A percentile compares a stretch with the other conserved stretches of the same genome.
These are phyloP conservation scores for Didymella pomorum DNA, from an alignment of 2,329 filamentous ascomycete species.

Conservation along the genomic window DNA sequence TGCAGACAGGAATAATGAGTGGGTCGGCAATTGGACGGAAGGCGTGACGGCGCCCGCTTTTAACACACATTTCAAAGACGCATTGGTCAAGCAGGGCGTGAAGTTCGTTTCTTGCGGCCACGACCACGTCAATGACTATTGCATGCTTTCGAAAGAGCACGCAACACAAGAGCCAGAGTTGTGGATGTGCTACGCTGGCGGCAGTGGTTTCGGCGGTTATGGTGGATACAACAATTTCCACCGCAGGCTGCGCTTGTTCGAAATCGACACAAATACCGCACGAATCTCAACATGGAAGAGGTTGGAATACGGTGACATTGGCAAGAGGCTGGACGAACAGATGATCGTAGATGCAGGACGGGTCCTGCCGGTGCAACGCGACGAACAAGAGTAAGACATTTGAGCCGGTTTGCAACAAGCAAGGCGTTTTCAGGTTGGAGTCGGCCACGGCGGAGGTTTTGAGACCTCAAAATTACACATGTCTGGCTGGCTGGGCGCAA, in stretches of 20 bases:
- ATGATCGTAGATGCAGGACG: constrained; percentile 67
- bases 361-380: constrained; percentile 43
- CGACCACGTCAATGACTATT: constrained; percentile 98
- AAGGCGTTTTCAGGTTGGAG: constrained; percentile 8
- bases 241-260: constrained; percentile 85
- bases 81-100: constrained; percentile 83
- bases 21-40: constrained; percentile 80
- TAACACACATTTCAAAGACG: constrained; percentile 93
- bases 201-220: constrained; percentile 91
- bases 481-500: constrained; percentile 6
- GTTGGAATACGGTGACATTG: constrained; percentile 70
- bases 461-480: not conserved
- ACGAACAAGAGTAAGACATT: not conserved
- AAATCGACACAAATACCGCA: constrained; percentile 90
- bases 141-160: constrained; percentile 68
- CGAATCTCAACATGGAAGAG: constrained; percentile 93
- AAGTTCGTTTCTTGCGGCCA: constrained; percentile 91
- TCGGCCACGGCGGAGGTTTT: not conserved
- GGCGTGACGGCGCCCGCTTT: constrained; percentile 85
- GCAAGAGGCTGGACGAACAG: constrained; percentile 64
- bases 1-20: constrained; percentile 63
- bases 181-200: constrained; percentile 99
- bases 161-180: constrained; percentile 62
- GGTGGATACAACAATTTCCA: constrained; percentile 88
- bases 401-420: not conserved